Conservation (phyloP, 2,329 filamentous ascomycete species). For the Sodiomyces alkalinus region DNA sequence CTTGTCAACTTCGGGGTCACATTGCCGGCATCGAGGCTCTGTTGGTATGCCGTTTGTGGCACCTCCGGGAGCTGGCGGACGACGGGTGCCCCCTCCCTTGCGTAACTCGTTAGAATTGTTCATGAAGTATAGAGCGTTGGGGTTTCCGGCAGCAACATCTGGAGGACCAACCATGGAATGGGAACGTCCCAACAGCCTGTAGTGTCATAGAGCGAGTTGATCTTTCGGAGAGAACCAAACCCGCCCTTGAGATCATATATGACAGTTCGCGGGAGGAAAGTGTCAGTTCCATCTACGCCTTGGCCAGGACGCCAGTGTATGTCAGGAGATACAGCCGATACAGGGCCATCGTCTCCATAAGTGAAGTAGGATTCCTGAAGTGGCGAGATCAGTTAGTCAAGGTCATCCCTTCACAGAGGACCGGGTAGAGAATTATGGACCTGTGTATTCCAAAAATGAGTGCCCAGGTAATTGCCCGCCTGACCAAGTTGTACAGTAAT, state of each 20-base stretch:
- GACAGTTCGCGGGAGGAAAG: slow-evolving; percentile 78
- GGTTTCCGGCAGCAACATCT: no score
- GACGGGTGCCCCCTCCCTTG: slow-evolving; percentile 50
- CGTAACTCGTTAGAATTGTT: neutral
- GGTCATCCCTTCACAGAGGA: neutral
- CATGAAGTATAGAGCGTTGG: neutral
- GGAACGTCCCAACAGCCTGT: slow-evolving; percentile 12
- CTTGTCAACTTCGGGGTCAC: slow-evolving; percentile 48
- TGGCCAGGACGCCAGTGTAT: slow-evolving; percentile 78
- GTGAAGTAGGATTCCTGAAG: slow-evolving; percentile 91
- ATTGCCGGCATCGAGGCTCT: slow-evolving; percentile 58
- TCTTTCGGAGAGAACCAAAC: slow-evolving; percentile 75
- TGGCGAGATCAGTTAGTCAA: neutral
- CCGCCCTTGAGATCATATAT: slow-evolving; percentile 93
- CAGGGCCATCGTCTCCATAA: slow-evolving; percentile 43
- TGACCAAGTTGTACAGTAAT: slow-evolving; percentile 88
- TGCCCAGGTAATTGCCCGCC: slow-evolving; percentile 81
- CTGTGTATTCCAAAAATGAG: slow-evolving; percentile 96
- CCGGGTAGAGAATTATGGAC: slow-evolving; percentile 22
- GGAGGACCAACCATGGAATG: slow-evolving; percentile 18
- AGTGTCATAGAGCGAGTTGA: slow-evolving; percentile 73
- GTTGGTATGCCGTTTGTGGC: slow-evolving; percentile 58
- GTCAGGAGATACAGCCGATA: slow-evolving; percentile 62
- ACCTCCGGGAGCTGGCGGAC: slow-evolving; percentile 57
- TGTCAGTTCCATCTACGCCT: slow-evolving; percentile 72